These are phyloP conservation scores for Flagelloscypha sp. DNA, from an alignment of 768 basidiomycete species.

Conservation along the genomic window DNA sequence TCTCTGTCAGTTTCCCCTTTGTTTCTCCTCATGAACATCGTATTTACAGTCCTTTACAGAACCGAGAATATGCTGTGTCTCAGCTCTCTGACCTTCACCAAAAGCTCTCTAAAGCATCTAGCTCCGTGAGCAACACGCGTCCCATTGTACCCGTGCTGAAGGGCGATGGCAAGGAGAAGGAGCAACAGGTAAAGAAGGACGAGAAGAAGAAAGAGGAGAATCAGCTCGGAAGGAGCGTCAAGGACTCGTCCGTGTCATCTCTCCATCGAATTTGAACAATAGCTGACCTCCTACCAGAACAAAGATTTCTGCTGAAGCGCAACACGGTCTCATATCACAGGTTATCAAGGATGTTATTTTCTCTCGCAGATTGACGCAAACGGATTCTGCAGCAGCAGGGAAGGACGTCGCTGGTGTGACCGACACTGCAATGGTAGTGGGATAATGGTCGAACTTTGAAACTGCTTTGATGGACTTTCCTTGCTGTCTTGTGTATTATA, in stretches of 20 bases:
- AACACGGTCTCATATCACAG: conserved; percentile 90
- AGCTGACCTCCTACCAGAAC: conserved; percentile 38
- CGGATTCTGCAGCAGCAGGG: too few relatives aligned
- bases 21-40: background rate
- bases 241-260: conserved; percentile 59
- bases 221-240: conserved; percentile 80
- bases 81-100: conserved; percentile 86
- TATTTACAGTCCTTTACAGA: conserved; percentile 38
- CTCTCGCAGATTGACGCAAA: too few relatives aligned
- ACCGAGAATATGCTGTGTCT: conserved; percentile 87
- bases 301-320: conserved; percentile 84
- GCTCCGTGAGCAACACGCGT: conserved; percentile 48
- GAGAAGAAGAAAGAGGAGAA: conserved; percentile 86
- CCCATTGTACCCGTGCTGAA: conserved; percentile 46
- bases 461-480: too few relatives aligned
- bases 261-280: background rate
- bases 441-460: too few relatives aligned
- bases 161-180: conserved; percentile 47
- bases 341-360: conserved; percentile 91
- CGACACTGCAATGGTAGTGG: too few relatives aligned
- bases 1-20: conserved; percentile 54
- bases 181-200: conserved; percentile 38
- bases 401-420: too few relatives aligned
- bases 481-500: too few relatives aligned
- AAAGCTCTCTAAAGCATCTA: conserved; percentile 73